Percentiles rank a stretch among this genome's conserved stretches.
phyloP scores from a whole-genome alignment of 495 filamentous ascomycete species.

The Xylaria sp. region DNA sequence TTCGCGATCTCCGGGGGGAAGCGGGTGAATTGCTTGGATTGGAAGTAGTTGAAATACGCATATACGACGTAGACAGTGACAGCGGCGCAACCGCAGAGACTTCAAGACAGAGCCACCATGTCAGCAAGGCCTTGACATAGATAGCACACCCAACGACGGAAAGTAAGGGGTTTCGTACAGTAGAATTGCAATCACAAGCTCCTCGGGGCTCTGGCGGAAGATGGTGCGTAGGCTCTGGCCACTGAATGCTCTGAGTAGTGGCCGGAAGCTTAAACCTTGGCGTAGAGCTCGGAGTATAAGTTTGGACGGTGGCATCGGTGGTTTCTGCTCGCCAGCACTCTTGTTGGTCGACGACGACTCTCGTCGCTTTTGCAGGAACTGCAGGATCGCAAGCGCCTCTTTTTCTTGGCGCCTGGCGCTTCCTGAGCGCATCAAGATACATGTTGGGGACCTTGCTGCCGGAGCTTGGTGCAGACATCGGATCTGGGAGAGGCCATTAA shows the following conservation, averaged over 20 bases:
- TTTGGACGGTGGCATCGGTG: constrained; percentile 33
- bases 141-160: neutral
- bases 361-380: constrained; percentile 33
- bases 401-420: neutral
- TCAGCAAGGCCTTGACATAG: constrained; percentile 27
- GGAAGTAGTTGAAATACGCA: constrained; percentile 73
- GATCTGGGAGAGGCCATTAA: constrained; percentile 22
- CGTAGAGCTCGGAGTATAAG: constrained; percentile 42
- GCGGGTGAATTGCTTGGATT: constrained; percentile 59
- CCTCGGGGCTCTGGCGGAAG: constrained; percentile 49
- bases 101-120: constrained; percentile 23
- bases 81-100: constrained; percentile 56
- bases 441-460: constrained; percentile 1
- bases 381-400: constrained; percentile 11
- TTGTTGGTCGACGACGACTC: constrained; percentile 31
- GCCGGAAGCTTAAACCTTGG: constrained; percentile 42
- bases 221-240: constrained; percentile 42
- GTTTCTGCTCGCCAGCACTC: constrained; percentile 33
- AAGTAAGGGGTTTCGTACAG: constrained; percentile 27
- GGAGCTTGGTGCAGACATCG: constrained; percentile 32
- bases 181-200: constrained; percentile 47
- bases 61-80: constrained; percentile 64
- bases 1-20: constrained; percentile 83
- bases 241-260: constrained; percentile 43
- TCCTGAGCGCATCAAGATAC: constrained; percentile 9